Conservation (phyloP, 2,329 filamentous ascomycete genomes). For the Colletotrichum somersetense region DNA sequence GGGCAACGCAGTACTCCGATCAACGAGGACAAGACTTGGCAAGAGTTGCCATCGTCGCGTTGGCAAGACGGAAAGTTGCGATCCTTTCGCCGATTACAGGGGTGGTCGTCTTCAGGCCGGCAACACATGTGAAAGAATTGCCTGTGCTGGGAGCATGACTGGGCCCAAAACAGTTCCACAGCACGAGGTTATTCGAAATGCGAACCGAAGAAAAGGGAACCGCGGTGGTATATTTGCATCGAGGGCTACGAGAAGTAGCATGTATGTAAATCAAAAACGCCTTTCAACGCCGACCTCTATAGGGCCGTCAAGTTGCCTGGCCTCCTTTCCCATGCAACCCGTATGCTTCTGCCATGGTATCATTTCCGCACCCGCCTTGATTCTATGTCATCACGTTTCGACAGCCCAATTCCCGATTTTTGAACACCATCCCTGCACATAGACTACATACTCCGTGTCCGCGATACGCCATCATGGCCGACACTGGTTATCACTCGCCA, state of each 20-base stretch:
- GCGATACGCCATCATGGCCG: background rate
- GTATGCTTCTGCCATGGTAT: conserved; percentile 38
- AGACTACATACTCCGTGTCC: conserved; percentile 20
- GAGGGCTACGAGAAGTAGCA: background rate
- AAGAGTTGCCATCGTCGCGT: background rate
- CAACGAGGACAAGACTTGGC: background rate
- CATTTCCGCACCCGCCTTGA: conserved; percentile 14
- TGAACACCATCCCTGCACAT: conserved; percentile 1
- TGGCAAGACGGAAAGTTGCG: background rate
- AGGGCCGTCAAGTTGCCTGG: background rate
- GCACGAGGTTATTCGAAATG: background rate
- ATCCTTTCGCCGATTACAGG: background rate
- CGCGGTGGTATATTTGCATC: conserved; percentile 27
- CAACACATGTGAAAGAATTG: background rate
- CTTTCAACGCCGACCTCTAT: background rate
- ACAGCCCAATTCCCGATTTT: conserved; percentile 15
- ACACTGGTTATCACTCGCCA: background rate
- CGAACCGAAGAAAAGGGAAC: background rate
- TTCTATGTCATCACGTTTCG: conserved; percentile 27
- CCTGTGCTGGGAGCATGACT: background rate
- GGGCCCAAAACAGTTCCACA: background rate
- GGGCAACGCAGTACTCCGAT: background rate
- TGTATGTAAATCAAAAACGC: conserved; percentile 21
- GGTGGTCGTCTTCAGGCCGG: too few species aligned
- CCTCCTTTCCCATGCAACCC: conserved; percentile 35